Conservation (phyloP, 108 stramenopile genomes). For the Cylindrotheca fusiformis region DNA sequence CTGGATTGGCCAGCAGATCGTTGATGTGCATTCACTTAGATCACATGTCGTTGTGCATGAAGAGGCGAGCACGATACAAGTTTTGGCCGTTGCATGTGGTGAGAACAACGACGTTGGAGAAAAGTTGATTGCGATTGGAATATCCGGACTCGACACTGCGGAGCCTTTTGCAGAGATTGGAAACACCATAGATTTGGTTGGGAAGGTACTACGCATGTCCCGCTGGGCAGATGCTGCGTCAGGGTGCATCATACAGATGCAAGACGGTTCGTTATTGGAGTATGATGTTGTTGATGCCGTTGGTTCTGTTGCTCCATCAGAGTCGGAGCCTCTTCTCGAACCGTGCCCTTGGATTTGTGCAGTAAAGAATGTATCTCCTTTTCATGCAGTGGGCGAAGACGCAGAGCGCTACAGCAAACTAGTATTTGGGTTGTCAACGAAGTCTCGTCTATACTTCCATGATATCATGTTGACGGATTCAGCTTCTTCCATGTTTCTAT, state of each 20-base stretch:
- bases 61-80: conserved; percentile 4
- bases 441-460: conserved; percentile 68
- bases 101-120: conserved; percentile 25
- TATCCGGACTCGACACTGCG: conserved; percentile 18
- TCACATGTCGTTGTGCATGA: conserved; percentile 16
- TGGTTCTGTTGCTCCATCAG: conserved; percentile 41
- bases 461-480: conserved; percentile 75
- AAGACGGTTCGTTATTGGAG: conserved; percentile 64
- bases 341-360: conserved; percentile 81
- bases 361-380: conserved; percentile 42
- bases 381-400: conserved; percentile 1
- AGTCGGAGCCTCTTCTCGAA: conserved; percentile 69
- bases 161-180: conserved; percentile 29
- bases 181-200: conserved; percentile 40
- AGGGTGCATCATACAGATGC: conserved; percentile 62
- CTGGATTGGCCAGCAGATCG: not conserved
- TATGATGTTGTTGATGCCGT: conserved; percentile 39
- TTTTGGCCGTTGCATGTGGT: conserved; percentile 29
- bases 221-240: conserved; percentile 61
- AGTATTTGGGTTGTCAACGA: conserved; percentile 67
- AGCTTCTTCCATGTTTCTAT: conserved; percentile 65
- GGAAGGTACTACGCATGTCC: conserved; percentile 57
- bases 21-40: conserved; percentile 23
- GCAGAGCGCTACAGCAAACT: conserved; percentile 28
- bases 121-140: conserved; percentile 46